phyloP scores from a whole-genome alignment of 495 filamentous ascomycete species.

The Aspergillus kassunensis region DNA sequence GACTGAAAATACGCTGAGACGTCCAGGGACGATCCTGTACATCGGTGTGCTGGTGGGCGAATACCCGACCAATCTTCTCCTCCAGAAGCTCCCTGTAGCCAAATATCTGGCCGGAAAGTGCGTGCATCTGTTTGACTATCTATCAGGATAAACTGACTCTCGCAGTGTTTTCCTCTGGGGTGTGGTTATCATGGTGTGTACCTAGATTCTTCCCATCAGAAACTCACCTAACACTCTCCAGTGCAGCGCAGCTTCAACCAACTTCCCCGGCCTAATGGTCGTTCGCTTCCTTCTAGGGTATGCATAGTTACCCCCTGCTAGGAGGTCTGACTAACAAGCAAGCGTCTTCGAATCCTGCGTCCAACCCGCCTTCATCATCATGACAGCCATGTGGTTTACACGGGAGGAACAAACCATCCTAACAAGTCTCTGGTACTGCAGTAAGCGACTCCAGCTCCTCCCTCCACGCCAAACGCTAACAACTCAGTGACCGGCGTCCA shows the following conservation, averaged over 20 bases:
- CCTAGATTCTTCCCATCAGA: background rate
- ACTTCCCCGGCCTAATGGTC: constrained; percentile 22
- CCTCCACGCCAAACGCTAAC: background rate
- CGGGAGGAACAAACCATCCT: constrained; percentile 47
- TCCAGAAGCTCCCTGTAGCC: constrained; percentile 46
- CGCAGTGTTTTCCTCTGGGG: constrained; percentile 37
- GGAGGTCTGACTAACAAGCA: background rate
- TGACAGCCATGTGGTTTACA: constrained; percentile 50
- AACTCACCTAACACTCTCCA: background rate
- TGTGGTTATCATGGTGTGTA: constrained; percentile 13
- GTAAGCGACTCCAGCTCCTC: background rate
- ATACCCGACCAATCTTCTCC: constrained; percentile 42
- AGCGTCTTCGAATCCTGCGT: constrained; percentile 25
- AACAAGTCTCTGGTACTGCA: constrained; percentile 44
- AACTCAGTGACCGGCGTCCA: constrained; percentile 16
- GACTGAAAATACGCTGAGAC: constrained; percentile 7
- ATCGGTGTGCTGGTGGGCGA: constrained; percentile 42
- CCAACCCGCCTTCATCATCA: constrained; percentile 26
- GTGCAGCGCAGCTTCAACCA: constrained; percentile 23
- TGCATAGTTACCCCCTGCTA: background rate
- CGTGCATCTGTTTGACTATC: background rate
- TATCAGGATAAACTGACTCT: background rate
- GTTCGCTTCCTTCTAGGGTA: constrained; percentile 31
- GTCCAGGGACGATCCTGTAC: constrained; percentile 35
- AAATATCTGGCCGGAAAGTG: constrained; percentile 31